Evolutionary conservation across 495 filamentous ascomycete species (phyloP), one percentile per base, ranked within the genome.

Genomic region (Cercophora samala): DNA sequence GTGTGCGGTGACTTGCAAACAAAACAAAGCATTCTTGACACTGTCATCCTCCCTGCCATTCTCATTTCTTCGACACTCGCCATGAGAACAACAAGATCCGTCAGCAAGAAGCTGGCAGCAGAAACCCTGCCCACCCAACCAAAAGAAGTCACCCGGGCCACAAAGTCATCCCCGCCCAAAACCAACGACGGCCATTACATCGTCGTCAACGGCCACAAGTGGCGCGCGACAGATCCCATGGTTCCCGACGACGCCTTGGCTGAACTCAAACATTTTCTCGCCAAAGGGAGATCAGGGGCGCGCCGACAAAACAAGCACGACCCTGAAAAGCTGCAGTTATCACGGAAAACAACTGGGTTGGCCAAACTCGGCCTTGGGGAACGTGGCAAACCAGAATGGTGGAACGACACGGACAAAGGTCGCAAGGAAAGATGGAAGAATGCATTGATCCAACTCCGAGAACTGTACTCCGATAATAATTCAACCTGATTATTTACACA

Each of bases 351-450:
- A 3, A 64, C 62, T 1, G 55, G 52, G 11, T 22, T 65, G 13
- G 62, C 62, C 13, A 64, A 68, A 19, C 60, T 62, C 29, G 60
- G 60, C n/a, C 60, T 62, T 9, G 67, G 67, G 8, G 67, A 69
- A 58, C 63, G 67, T 8, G 64, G 67, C 42, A 69, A 65, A 53
- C 67, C 64, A 11, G 67, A 69, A 55, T 69, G 67, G 67, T 69
- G 67, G 67, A 66, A 69, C 58, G 67, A 65, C 22, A 65, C 63
- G 6, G 17, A 62, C n/a, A 52, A 62, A 18, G 63, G 58, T 13
- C 51, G 67, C n/a, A 25, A 61, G 29, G 18, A 58, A 51, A 42
- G 67, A 62, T 69, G 67, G 67, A 58, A 69, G 37, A 51, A 25
- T 9, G 58, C 67, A 8, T 32, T 65, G 51, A 18, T 15, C 13